A percentile compares a stretch with the other conserved stretches of the same genome.
phyloP scores from a whole-genome alignment of 2,329 filamentous ascomycete species.

The Conoideocrella luteorostrata region DNA sequence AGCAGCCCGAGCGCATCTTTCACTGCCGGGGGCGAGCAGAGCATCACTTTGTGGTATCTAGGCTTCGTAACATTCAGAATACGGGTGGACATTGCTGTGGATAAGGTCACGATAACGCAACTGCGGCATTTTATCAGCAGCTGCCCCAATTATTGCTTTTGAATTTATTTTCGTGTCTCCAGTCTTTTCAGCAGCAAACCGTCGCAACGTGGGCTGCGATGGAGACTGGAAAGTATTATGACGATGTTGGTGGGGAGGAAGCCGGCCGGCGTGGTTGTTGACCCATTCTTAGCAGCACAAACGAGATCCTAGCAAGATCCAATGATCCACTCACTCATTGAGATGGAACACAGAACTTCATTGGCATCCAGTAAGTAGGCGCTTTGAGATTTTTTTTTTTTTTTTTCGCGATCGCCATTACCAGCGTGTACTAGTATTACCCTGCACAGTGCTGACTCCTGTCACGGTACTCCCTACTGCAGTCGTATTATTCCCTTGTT shows the following conservation, averaged over 20 bases:
- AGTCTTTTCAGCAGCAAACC: conserved; percentile 10
- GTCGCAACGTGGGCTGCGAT: conserved; percentile 5
- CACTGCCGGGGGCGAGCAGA: conserved; percentile 7
- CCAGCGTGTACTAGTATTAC: neutral
- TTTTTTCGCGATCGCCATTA: neutral
- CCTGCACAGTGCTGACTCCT: neutral
- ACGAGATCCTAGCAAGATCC: conserved; percentile 11
- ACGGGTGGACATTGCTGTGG: conserved; percentile 17
- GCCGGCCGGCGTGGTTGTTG: neutral
- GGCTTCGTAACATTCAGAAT: conserved; percentile 9
- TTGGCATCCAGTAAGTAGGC: neutral
- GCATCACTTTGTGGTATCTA: conserved; percentile 6
- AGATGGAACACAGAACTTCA: neutral
- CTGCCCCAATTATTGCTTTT: conserved; percentile 12
- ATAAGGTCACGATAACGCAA: conserved; percentile 19
- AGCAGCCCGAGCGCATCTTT: neutral
- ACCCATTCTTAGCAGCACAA: neutral
- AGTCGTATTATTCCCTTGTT: too few species aligned
- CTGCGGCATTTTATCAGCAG: conserved; percentile 24
- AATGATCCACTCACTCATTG: conserved; percentile 11
- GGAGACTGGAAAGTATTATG: conserved; percentile 8
- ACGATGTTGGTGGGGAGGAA: conserved; percentile 11
- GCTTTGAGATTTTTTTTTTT: conserved; percentile 1
- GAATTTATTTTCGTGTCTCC: conserved; percentile 21
- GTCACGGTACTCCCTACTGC: too few species aligned